Base-by-base conservation (phyloP, 495 filamentous ascomycete species). In the Podospora sp. region DNA sequence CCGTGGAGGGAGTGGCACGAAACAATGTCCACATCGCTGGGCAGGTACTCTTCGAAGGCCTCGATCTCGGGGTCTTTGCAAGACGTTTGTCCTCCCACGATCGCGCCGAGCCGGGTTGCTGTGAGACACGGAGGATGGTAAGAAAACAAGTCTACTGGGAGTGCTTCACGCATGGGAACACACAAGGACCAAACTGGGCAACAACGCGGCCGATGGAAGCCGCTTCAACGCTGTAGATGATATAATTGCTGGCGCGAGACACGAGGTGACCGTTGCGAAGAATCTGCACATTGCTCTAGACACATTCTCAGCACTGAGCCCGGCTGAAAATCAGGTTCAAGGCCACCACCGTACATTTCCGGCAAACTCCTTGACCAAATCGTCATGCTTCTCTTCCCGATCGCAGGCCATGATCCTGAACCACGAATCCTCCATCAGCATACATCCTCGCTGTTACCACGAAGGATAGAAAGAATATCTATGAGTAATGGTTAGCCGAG, bases 1-100 rank as follows among this genome's bases (percentile, higher is more conserved):
- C 95, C 95, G 76, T 99, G 96, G 25, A 99, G 87, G 35, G 96
- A 98, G 81, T 99, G 95, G 76, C 93, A 97, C 0, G 94, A 97
- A 63, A 99, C 87, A 68, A 99, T 97, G 71, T 96, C 89, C 72
- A 97, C 92, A 77, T 98, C 95, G 49, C 75, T 65, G 3, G 95
- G 96, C 20, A 99, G 87, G 79, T 97, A 85, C 68, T 88, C 87
- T 70, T 97, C 93, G 75, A 99, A 97, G 1, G 94, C 94, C 49
- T 88, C 88, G 71, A 98, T 94, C 78, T 99, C 95, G 2, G 94
- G 95, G 58, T 93, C 93, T 82, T 99, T 99, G 83, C 96, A 98
- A 4, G 96, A 98, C 1, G 95, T 99, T 78, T 99, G 95, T 21
- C 95, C 95, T 61, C 95, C 95, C 46, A 99, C 95, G 66, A 99